Evolutionary conservation across 2,329 filamentous ascomycete species (phyloP).

Genomic region (Drechslera avenae): DNA sequence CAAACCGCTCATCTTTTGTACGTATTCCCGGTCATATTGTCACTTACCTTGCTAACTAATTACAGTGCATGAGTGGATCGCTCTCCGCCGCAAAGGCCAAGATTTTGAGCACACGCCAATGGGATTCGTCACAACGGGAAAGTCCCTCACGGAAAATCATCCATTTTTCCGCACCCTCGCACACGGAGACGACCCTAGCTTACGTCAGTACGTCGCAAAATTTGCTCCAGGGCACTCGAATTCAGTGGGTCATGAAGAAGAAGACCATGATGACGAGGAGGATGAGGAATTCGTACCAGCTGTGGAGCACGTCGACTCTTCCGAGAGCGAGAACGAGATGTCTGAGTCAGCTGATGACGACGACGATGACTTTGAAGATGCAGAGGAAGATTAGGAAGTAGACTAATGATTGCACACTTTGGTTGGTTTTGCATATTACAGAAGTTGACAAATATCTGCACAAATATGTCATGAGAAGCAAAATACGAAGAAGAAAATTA

Average conservation of each 20-base stretch:
- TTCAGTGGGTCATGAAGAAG: slow-evolving; percentile 7
- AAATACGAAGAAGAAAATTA: too few species aligned
- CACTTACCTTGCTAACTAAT: slow-evolving; percentile 40
- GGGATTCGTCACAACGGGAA: slow-evolving; percentile 61
- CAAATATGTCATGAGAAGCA: too few species aligned
- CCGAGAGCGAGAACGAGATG: slow-evolving; percentile 16
- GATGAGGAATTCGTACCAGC: slow-evolving; percentile 21
- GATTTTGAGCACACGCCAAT: slow-evolving; percentile 66
- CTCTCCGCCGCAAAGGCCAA: slow-evolving; percentile 59
- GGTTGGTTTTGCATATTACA: too few species aligned
- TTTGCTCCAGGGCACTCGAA: slow-evolving; percentile 7
- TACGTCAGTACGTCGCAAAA: slow-evolving; percentile 18
- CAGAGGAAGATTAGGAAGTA: slow-evolving; percentile 6
- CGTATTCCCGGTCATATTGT: slow-evolving; percentile 23
- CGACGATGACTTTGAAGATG: slow-evolving; percentile 10
- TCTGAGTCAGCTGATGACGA: slow-evolving; percentile 2
- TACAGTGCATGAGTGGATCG: slow-evolving; percentile 61
- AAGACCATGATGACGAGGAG: slow-evolving; percentile 17
- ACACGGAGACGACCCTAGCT: slow-evolving; percentile 9
- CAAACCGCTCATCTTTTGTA: slow-evolving; percentile 38
- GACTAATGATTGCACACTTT: too few species aligned
- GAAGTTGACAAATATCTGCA: too few species aligned
- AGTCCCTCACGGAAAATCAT: slow-evolving; percentile 54
- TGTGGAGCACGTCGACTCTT: slow-evolving; percentile 20
- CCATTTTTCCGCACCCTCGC: slow-evolving; percentile 55